Conservation (phyloP, 2,329 filamentous ascomycete genomes). For the Pyrenophora seminiperda region DNA sequence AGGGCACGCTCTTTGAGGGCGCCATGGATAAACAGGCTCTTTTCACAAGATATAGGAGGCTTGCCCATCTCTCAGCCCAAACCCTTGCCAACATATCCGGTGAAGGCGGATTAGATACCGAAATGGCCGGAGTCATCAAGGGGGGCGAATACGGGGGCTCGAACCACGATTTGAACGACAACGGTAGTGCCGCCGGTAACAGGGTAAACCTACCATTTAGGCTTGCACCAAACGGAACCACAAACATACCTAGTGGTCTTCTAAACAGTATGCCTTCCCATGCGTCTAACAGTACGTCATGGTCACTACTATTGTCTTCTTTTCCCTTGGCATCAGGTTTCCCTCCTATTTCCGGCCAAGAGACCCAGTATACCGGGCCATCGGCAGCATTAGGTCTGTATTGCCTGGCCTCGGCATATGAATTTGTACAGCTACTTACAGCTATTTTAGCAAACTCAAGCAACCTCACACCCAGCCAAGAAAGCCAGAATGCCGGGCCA, state of each 20-base stretch:
- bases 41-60: not conserved
- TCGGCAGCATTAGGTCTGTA: too few relatives aligned
- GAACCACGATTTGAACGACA: constrained; percentile 6
- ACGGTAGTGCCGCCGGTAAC: constrained; percentile 1
- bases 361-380: too few relatives aligned
- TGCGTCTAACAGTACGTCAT: too few relatives aligned
- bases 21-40: constrained; percentile 11
- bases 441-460: not conserved
- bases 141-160: not conserved
- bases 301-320: not conserved
- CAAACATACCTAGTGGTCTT: not conserved
- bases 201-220: not conserved
- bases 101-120: not conserved
- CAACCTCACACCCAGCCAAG: not conserved
- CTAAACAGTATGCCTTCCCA: not conserved
- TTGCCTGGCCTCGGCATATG: not conserved
- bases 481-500: not conserved
- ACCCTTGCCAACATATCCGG: not conserved
- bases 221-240: not conserved
- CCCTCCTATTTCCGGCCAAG: too few relatives aligned
- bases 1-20: constrained; percentile 26
- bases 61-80: not conserved
- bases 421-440: constrained; percentile 4
- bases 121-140: constrained; percentile 2
- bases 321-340: not conserved